Conservation (phyloP, 768 basidiomycete species). For the Lentinula detonsa region DNA sequence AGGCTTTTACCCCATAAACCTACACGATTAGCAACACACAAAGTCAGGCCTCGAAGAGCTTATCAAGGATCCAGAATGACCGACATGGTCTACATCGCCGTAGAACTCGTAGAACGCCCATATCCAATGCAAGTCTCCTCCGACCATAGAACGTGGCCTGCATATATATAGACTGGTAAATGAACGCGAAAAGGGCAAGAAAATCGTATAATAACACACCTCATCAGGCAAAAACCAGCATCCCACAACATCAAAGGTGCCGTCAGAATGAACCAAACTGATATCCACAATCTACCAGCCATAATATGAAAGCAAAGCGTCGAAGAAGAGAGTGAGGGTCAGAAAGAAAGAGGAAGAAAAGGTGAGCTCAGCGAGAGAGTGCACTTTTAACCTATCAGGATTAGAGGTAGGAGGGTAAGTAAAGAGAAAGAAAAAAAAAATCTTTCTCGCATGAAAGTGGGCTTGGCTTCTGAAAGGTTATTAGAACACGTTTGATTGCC, state of each 20-base stretch:
- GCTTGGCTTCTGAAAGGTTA: slow-evolving; percentile 1
- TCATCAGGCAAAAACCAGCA: slow-evolving; percentile 73
- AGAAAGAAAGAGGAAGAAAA: not conserved
- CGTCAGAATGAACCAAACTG: slow-evolving; percentile 9
- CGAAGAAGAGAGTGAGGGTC: not conserved
- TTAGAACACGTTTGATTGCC: slow-evolving; percentile 5
- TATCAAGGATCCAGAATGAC: slow-evolving; percentile 17
- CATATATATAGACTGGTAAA: not conserved
- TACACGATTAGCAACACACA: slow-evolving; percentile 26
- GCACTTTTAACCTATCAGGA: not conserved
- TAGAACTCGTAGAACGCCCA: slow-evolving; percentile 82
- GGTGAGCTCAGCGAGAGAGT: not conserved
- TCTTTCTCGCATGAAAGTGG: not conserved
- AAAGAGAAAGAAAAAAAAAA: not conserved
- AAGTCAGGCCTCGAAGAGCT: slow-evolving; percentile 10
- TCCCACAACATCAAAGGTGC: slow-evolving; percentile 64
- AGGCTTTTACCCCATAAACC: slow-evolving; percentile 69
- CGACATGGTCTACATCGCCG: slow-evolving; percentile 46
- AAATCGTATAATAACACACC: slow-evolving; percentile 37
- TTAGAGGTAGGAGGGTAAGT: not conserved
- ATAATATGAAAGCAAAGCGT: not conserved
- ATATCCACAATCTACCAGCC: slow-evolving; percentile 2
- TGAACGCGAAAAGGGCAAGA: not conserved
- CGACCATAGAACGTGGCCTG: slow-evolving; percentile 24
- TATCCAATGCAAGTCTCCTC: slow-evolving; percentile 88